Evolutionary conservation across 2,329 filamentous ascomycete species (phyloP).

Genomic region (Verticillium longisporum): DNA sequence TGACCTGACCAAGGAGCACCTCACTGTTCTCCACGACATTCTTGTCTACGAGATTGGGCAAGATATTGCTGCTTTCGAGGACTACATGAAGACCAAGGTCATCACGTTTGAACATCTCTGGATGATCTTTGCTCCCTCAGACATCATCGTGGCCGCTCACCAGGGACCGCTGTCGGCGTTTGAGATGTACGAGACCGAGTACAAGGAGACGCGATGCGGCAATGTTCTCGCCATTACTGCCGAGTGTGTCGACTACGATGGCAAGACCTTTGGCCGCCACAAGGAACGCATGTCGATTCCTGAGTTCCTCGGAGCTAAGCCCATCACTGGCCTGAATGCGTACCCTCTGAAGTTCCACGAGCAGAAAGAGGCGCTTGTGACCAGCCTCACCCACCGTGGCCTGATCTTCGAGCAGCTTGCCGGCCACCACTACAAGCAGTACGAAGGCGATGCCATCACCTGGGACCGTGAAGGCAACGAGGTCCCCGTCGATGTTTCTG

Average conservation of each 20-base stretch:
- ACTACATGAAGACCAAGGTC: constrained; percentile 45
- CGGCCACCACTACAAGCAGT: constrained; percentile 41
- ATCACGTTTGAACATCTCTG: constrained; percentile 46
- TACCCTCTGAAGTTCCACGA: constrained; percentile 39
- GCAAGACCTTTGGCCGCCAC: constrained; percentile 36
- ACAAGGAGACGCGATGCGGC: constrained; percentile 28
- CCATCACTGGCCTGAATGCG: constrained; percentile 33
- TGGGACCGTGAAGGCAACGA: constrained; percentile 25
- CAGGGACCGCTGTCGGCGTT: constrained; percentile 31
- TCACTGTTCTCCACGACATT: constrained; percentile 37
- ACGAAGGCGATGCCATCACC: constrained; percentile 29
- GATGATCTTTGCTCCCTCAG: constrained; percentile 45
- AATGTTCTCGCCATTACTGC: constrained; percentile 30
- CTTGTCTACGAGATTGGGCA: constrained; percentile 45
- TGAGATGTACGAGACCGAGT: constrained; percentile 28
- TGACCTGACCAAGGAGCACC: constrained; percentile 34
- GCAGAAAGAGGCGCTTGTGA: constrained; percentile 24
- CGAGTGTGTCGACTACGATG: constrained; percentile 40
- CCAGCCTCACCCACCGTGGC: constrained; percentile 30
- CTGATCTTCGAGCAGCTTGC: constrained; percentile 35
- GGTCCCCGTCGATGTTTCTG: constrained; percentile 15
- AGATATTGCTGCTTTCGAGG: constrained; percentile 39
- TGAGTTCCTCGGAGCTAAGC: constrained; percentile 34
- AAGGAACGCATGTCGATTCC: constrained; percentile 25
- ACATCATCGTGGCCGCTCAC: constrained; percentile 29